Base-by-base conservation (phyloP, 2,329 filamentous ascomycete genomes). In the Hypoxylon sp. region DNA sequence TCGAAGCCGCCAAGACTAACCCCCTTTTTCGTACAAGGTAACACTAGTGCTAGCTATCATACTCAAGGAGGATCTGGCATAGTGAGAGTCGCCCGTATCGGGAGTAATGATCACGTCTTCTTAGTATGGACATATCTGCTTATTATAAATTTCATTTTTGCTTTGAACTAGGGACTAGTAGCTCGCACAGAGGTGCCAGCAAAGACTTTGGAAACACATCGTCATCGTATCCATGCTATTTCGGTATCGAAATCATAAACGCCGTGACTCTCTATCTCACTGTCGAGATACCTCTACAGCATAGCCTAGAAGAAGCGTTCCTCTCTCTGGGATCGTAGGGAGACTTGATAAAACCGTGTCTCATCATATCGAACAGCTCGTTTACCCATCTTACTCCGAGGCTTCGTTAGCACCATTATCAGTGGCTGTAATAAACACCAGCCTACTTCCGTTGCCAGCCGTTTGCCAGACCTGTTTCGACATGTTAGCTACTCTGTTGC, bases 381-480 rank as follows among this genome's bases (percentile, higher is more conserved):
- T 31, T 26, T 4, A 6, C n/a, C 4, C 11, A 17, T 23, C 58
- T 45, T 64, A 62, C 10, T 62, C 56, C 23, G 59, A 62, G 10
- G 67, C 69, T 1, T 69, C 67, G 11, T 66, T 64, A 5, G 55
- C 66, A 0, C 59, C 67, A 24, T 65, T 63, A 27, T 71, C 68
- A 18, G 61, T 68, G n/a, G 69, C 66, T 2, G 69, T 87, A 70
- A 92, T 82, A 71, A 92, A 92, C 26, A 91, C 81, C 54, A 93
- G 78, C 64, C 89, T 83, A 29, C 86, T 85, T 55, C 88, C 88
- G 63, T 87, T 87, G 60, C 85, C 87, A 63, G 87, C 81, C 31
- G 89, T 88, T 87, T 92, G 89, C 90, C 89, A 92, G 62, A 92
- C 81, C 89, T 92, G 48, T 51, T 53, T 40, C 8, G 31, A 24